A percentile compares a stretch with the other conserved stretches of the same genome.
Evolutionary conservation across 2,329 filamentous ascomycete genomes (phyloP).

Genomic region (Coniochaeta sp.): DNA sequence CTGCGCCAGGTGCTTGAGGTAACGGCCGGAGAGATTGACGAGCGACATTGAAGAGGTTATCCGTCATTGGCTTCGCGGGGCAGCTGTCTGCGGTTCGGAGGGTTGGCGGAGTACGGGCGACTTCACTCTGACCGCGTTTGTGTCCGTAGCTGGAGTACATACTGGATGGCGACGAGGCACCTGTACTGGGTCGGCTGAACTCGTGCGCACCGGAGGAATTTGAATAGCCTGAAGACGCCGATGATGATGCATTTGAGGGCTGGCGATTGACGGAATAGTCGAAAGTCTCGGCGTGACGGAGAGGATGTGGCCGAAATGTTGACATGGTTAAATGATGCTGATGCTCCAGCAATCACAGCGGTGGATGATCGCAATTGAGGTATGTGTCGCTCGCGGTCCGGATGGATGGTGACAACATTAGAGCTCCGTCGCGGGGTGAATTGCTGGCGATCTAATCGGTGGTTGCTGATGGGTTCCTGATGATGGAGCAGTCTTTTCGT

Average conservation of each 20-base stretch:
- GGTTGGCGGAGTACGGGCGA: constrained; percentile 40
- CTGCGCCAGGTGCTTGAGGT: constrained; percentile 50
- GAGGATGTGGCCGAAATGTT: constrained; percentile 46
- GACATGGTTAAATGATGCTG: constrained; percentile 16
- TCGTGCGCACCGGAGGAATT: constrained; percentile 44
- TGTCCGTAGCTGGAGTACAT: constrained; percentile 48
- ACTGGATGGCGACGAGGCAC: constrained; percentile 57
- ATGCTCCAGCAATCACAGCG: constrained; percentile 8
- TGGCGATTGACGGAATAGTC: constrained; percentile 50
- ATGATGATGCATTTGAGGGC: constrained; percentile 62
- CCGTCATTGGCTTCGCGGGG: constrained; percentile 38
- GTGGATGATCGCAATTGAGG: constrained; percentile 17
- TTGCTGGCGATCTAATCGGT: constrained; percentile 1
- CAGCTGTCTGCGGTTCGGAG: constrained; percentile 31
- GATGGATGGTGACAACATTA: constrained; percentile 18
- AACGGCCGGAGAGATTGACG: constrained; percentile 72
- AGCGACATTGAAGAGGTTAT: constrained; percentile 61
- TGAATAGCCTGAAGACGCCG: constrained; percentile 63
- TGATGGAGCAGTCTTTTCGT: constrained; percentile 2
- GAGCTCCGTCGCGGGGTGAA: constrained; percentile 4
- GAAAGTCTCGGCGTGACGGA: constrained; percentile 47
- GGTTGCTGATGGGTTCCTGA: no score
- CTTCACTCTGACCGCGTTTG: constrained; percentile 71
- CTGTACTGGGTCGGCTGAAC: constrained; percentile 54
- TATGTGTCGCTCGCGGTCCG: constrained; percentile 12